Percentiles rank a stretch among this genome's conserved stretches.
phyloP scores from a whole-genome alignment of 78 protist genomes.

The slime mould (Dictyostelium discoideum) region DNA sequence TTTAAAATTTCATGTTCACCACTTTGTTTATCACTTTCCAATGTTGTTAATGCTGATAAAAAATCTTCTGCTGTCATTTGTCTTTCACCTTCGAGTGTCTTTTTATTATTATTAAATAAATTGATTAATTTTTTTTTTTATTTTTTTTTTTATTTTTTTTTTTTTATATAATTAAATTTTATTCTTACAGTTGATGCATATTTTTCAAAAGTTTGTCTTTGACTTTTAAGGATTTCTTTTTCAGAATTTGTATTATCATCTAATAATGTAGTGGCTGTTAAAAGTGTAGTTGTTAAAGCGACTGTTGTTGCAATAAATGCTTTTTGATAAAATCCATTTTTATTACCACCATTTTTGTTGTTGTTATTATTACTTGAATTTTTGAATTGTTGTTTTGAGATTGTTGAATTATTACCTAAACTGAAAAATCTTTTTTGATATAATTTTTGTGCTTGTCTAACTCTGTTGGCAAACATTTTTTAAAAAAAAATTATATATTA shows the following conservation, averaged over 20 bases:
- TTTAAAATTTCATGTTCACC: constrained; percentile 50
- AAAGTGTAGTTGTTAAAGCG: background rate
- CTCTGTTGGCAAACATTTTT: background rate
- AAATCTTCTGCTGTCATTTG: constrained; percentile 81
- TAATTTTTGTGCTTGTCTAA: background rate
- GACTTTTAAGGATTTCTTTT: background rate
- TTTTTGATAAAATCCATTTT: constrained; percentile 1
- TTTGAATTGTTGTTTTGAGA: background rate
- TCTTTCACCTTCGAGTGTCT: constrained; percentile 65
- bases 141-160: background rate
- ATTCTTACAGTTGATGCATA: constrained; percentile 59
- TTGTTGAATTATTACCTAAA: background rate
- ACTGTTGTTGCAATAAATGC: background rate
- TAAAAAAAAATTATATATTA: background rate
- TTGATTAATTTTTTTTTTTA: background rate
- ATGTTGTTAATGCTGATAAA: constrained; percentile 51
- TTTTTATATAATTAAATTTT: background rate
- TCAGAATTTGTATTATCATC: background rate
- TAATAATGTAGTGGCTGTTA: background rate
- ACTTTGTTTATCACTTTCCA: constrained; percentile 28
- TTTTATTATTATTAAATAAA: too few relatives aligned
- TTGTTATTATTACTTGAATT: background rate
- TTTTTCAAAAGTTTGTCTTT: constrained; percentile 60
- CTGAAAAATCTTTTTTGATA: background rate
- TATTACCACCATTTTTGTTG: background rate